phyloP scores from a whole-genome alignment of 2,329 filamentous ascomycete species.

The Exophiala sp. region DNA sequence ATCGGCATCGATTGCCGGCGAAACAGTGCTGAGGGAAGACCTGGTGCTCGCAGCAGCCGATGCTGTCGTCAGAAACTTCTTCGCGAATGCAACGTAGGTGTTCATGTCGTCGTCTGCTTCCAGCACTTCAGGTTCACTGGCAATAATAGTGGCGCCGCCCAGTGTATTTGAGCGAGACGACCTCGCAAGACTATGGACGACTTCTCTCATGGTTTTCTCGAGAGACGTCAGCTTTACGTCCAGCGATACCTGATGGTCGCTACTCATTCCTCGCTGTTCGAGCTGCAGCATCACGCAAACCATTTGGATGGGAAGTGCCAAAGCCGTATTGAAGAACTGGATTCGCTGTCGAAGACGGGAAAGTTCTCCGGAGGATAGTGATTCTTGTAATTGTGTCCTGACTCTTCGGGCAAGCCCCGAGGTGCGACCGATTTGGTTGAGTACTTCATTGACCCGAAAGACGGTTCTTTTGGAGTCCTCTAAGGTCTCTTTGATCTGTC shows the following conservation, averaged over 20 bases:
- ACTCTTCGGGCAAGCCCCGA: constrained; percentile 18
- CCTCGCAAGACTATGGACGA: constrained; percentile 6
- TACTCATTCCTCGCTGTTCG: constrained; percentile 22
- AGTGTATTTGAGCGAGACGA: constrained; percentile 12
- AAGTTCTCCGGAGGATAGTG: constrained; percentile 22
- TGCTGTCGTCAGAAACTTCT: constrained; percentile 23
- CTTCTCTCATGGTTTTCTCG: constrained; percentile 12
- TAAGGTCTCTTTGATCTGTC: constrained; percentile 20
- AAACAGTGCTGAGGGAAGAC: constrained; percentile 22
- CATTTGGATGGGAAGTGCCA: constrained; percentile 28
- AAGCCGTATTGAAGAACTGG: constrained; percentile 23
- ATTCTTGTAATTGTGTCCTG: constrained; percentile 23
- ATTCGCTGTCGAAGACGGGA: constrained; percentile 26
- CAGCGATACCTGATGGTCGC: constrained; percentile 17
- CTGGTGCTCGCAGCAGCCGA: constrained; percentile 26
- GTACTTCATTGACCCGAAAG: constrained; percentile 21
- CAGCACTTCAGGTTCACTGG: constrained; percentile 3
- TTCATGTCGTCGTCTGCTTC: constrained; percentile 18
- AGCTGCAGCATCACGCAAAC: constrained; percentile 26
- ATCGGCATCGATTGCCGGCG: constrained; percentile 15
- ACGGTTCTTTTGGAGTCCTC: constrained; percentile 24
- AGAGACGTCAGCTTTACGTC: constrained; percentile 16
- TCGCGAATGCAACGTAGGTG: constrained; percentile 25
- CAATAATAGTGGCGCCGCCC: constrained; percentile 10
- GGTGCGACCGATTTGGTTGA: constrained; percentile 17